A percentile compares a stretch with the other conserved stretches of the same genome.
These are phyloP conservation scores for Saccharomyces pastorianus DNA, from an alignment of 1,139 yeast species.

Conservation along the genomic window DNA sequence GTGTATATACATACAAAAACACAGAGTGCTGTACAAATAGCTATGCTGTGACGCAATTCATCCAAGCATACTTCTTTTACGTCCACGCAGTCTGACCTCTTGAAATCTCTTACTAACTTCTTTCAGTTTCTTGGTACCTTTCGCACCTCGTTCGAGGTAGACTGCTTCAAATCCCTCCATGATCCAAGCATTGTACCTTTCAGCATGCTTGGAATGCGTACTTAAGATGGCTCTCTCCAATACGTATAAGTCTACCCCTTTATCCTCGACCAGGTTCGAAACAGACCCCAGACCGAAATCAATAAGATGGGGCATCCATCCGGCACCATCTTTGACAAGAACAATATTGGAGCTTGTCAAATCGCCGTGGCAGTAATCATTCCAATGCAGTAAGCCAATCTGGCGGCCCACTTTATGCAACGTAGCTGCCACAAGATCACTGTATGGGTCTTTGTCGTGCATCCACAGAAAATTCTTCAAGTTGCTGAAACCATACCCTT, in stretches of 20 bases:
- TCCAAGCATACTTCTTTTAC: slow-evolving; percentile 93
- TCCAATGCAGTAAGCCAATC: slow-evolving; percentile 64
- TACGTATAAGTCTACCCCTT: slow-evolving; percentile 92
- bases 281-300: slow-evolving; percentile 83
- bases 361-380: slow-evolving; percentile 89
- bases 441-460: slow-evolving; percentile 38
- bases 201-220: slow-evolving; percentile 76
- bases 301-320: slow-evolving; percentile 53
- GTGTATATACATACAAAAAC: neutral
- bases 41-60: slow-evolving; percentile 17
- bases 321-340: slow-evolving; percentile 32
- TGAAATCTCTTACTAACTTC: slow-evolving; percentile 62
- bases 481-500: slow-evolving; percentile 45
- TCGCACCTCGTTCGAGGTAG: slow-evolving; percentile 32
- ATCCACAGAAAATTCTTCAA: slow-evolving; percentile 69
- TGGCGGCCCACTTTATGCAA: slow-evolving; percentile 54
- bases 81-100: slow-evolving; percentile 83
- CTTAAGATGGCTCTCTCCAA: slow-evolving; percentile 84
- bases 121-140: slow-evolving; percentile 37
- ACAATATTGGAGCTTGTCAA: slow-evolving; percentile 85
- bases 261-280: slow-evolving; percentile 74
- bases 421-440: slow-evolving; percentile 36
- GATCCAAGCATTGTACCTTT: slow-evolving; percentile 58
- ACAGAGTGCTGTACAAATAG: neutral
- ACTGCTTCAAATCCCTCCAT: slow-evolving; percentile 58